Conservation (phyloP, 768 basidiomycete genomes). For the Tulasnella sp. region DNA sequence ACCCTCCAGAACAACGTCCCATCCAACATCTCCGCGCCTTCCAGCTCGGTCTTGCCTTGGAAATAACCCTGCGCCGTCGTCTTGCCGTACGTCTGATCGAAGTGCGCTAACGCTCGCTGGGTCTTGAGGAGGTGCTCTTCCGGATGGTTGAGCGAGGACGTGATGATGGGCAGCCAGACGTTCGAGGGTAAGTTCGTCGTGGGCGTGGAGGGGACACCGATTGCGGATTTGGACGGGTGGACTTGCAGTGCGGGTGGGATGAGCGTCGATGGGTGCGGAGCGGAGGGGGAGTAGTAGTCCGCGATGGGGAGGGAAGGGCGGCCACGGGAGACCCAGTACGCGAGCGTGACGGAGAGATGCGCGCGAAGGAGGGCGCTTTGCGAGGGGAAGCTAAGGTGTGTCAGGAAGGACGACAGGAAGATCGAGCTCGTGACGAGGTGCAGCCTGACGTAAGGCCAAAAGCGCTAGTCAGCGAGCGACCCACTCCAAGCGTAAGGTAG, state of each 20-base stretch:
- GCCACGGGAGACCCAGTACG: slow-evolving; percentile 2
- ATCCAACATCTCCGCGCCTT: slow-evolving; percentile 43
- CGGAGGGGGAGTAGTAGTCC: neutral
- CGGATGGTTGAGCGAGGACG: slow-evolving; percentile 5
- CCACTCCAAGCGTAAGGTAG: neutral
- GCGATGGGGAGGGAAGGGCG: neutral
- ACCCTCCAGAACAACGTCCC: slow-evolving; percentile 52
- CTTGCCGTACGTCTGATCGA: neutral
- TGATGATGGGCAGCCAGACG: slow-evolving; percentile 6
- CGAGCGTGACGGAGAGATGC: neutral
- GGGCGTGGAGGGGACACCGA: neutral
- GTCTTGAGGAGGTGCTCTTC: slow-evolving; percentile 13
- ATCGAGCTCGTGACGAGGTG: slow-evolving; percentile 9
- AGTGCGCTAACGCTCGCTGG: slow-evolving; percentile 4
- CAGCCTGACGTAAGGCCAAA: neutral
- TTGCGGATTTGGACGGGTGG: neutral
- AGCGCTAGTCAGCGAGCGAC: neutral
- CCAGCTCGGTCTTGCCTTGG: slow-evolving; percentile 24
- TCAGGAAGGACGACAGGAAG: slow-evolving; percentile 8
- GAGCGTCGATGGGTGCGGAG: neutral
- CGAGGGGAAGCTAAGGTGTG: neutral
- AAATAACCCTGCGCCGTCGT: slow-evolving; percentile 17
- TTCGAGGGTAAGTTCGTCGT: neutral
- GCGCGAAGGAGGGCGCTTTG: slow-evolving; percentile 5
- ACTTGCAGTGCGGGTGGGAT: neutral